Evolutionary conservation across 2,329 filamentous ascomycete species (phyloP), one percentile per base, ranked within the genome.

Genomic region (Penicillium verrucosum): DNA sequence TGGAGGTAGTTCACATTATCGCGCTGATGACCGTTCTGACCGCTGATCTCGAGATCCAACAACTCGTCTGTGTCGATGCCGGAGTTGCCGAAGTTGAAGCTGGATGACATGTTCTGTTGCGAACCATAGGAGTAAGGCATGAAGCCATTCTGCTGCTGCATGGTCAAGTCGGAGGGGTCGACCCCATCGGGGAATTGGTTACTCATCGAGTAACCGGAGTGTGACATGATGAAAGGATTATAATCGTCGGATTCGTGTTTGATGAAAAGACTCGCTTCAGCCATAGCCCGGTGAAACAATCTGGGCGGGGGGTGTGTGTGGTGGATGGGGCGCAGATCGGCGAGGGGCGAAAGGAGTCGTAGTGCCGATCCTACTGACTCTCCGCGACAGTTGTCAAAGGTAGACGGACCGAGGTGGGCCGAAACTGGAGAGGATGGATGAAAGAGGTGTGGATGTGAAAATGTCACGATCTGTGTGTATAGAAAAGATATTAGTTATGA

Each of bases 31-130:
- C 70, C 72, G 55, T 76, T 74, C 54, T 73, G 74, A 25, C 70
- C 74, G 57, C 68, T 77, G 45, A 78, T 75, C 52, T 80, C 76
- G 42, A 78, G 63, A 63, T 96, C 92, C 45, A 93, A 82, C 45
- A 97, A 81, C 71, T 97, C 93, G 61, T 97, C 93, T 63, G 96
- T 93, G 60, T 85, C 88, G 63, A 96, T 92, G 40, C 88, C 83
- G 11, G 90, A 89, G 59, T 88, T 89, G 57, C 88, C 89, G 65
- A 86, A 87, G 44, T 88, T 88, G 77, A 92, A 96, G 72, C 84
- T 88, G 56, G 85, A 87, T 32, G 83, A 81, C 62, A 86, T 80
- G 69, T 83, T 88, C 68, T 87, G 86, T 66, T 82, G 82, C 55
- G 83, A 82, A 53, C 81, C 80, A 65, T 85, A 89, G 1, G 84